phyloP scores from a whole-genome alignment of 208 protist genomes.

The Tritrichomonas foetus region DNA sequence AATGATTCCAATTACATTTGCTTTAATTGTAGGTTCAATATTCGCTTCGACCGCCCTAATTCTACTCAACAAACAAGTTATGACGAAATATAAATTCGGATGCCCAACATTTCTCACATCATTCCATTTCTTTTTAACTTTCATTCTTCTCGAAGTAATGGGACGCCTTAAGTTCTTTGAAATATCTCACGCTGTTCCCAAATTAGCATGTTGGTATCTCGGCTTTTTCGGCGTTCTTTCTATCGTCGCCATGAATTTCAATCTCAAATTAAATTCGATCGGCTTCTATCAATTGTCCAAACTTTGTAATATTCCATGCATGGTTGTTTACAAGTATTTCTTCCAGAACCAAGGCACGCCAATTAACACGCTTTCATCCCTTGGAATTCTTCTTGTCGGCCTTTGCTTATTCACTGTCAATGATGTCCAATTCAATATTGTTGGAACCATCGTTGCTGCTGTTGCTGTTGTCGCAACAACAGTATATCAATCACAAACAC shows the following conservation, averaged over 20 bases:
- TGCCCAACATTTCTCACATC: not conserved
- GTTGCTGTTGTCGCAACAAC: not conserved
- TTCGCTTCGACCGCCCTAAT: not conserved
- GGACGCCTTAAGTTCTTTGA: not conserved
- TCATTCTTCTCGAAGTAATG: not conserved
- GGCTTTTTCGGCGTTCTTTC: not conserved
- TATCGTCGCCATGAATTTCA: conserved; percentile 36
- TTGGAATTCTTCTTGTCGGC: conserved; percentile 19
- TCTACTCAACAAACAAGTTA: not conserved
- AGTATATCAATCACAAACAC: not conserved
- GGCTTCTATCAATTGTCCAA: conserved; percentile 42
- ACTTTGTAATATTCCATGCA: not conserved
- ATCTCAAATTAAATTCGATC: conserved; percentile 33
- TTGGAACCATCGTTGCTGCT: conserved; percentile 12
- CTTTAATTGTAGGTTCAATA: not conserved
- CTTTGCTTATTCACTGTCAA: not conserved
- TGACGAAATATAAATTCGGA: not conserved
- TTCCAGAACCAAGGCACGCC: not conserved
- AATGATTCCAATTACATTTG: not conserved
- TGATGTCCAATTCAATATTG: not conserved
- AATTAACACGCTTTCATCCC: not conserved
- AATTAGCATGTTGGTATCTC: not conserved
- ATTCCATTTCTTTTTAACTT: conserved; percentile 4
- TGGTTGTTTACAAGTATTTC: not conserved
- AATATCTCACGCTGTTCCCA: not conserved